Evolutionary conservation across 202 grass and related monocot species (phyloP).

Genomic region (Setaria italica): DNA sequence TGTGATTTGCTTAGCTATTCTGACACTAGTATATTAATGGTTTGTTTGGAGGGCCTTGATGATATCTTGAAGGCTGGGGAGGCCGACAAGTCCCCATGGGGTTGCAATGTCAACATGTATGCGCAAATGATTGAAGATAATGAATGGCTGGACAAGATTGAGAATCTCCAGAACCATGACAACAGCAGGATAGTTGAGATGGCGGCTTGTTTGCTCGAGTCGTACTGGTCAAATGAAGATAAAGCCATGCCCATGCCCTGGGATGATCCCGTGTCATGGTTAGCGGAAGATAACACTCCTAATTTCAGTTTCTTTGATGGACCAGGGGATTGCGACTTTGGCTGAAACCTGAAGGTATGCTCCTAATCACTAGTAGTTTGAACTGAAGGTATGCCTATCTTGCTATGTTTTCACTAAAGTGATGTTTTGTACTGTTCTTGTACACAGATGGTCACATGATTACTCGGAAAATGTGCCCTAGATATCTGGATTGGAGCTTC

Average conservation of each 20-base stretch:
- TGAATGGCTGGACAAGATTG: conserved; percentile 72
- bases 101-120: conserved; percentile 55
- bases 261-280: not conserved
- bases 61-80: conserved; percentile 75
- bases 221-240: conserved; percentile 56
- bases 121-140: conserved; percentile 68
- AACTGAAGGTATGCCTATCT: not conserved
- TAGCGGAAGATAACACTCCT: not conserved
- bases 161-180: conserved; percentile 69
- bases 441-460: not conserved
- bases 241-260: conserved; percentile 19
- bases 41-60: conserved; percentile 74
- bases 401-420: not conserved
- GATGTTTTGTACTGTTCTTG: not conserved
- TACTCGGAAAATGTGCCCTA: conserved; percentile 14
- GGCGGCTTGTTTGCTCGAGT: conserved; percentile 58
- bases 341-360: conserved; percentile 41
- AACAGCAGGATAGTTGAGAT: conserved; percentile 62
- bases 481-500: not conserved
- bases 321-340: conserved; percentile 58
- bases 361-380: not conserved
- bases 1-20: conserved; percentile 62
- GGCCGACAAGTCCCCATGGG: conserved; percentile 42
- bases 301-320: conserved; percentile 10
- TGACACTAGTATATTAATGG: conserved; percentile 50